Evolutionary conservation across 2,329 filamentous ascomycete genomes (phyloP).

Genomic region (Botrytis aclada): DNA sequence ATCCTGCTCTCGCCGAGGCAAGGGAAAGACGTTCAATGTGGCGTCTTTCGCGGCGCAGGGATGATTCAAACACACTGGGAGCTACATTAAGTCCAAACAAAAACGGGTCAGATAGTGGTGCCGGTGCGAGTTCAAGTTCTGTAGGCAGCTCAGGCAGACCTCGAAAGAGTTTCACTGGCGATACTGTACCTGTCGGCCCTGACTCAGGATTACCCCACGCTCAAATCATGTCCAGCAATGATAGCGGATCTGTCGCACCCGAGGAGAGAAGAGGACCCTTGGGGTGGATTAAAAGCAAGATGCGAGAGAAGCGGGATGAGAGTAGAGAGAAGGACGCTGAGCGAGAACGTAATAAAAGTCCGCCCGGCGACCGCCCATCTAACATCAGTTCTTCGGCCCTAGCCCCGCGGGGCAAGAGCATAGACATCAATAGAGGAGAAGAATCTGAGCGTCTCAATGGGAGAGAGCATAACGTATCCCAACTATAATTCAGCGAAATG

Average conservation of each 20-base stretch:
- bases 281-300: conserved; percentile 63
- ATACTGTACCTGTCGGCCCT: conserved; percentile 37
- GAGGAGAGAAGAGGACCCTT: conserved; percentile 55
- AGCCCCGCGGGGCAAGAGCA: conserved; percentile 31
- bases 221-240: conserved; percentile 38
- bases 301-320: conserved; percentile 50
- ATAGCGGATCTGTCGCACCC: conserved; percentile 27
- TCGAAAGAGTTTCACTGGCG: conserved; percentile 46
- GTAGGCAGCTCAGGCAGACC: conserved; percentile 57
- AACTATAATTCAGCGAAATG: conserved; percentile 11
- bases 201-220: conserved; percentile 33
- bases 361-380: conserved; percentile 32
- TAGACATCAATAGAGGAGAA: conserved; percentile 33
- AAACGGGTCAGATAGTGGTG: conserved; percentile 58
- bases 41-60: conserved; percentile 65
- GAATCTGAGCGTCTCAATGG: conserved; percentile 24
- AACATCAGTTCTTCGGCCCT: conserved; percentile 21
- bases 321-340: conserved; percentile 31
- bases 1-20: conserved; percentile 49
- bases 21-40: conserved; percentile 71
- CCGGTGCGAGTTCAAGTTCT: conserved; percentile 65
- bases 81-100: conserved; percentile 45
- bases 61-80: conserved; percentile 46
- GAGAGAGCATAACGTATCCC: conserved; percentile 20
- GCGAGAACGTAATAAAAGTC: conserved; percentile 35